Percentiles rank a stretch among this genome's conserved stretches.
phyloP scores from a whole-genome alignment of 1,139 yeast genomes.

The Protomyces lactucae-debilis region DNA sequence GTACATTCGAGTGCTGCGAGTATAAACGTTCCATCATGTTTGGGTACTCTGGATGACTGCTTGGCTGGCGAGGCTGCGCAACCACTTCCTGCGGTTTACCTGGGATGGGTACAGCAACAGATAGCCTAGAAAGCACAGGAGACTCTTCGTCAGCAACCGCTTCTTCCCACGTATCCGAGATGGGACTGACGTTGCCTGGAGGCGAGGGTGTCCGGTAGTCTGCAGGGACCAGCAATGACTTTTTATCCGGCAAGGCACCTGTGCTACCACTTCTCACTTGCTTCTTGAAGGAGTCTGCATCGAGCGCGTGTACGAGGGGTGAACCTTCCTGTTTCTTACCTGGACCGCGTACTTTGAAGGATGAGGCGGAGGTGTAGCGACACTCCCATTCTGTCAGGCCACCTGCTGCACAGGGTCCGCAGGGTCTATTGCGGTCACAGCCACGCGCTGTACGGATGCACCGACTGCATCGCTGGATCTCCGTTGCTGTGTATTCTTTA shows the following conservation, averaged over 20 bases:
- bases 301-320: not conserved
- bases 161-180: constrained; percentile 7
- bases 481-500: not conserved
- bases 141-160: constrained; percentile 1
- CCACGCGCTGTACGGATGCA: constrained; percentile 24
- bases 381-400: constrained; percentile 22
- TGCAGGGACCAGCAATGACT: constrained; percentile 7
- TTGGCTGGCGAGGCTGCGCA: not conserved
- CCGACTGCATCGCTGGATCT: constrained; percentile 13
- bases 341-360: constrained; percentile 26
- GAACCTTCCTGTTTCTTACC: constrained; percentile 11
- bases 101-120: constrained; percentile 18
- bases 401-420: constrained; percentile 18
- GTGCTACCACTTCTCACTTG: constrained; percentile 12
- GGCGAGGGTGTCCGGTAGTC: constrained; percentile 24
- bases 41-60: constrained; percentile 12
- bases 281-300: not conserved
- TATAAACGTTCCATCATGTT: constrained; percentile 10
- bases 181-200: constrained; percentile 8
- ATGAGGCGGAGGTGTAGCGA: constrained; percentile 23
- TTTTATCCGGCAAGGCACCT: not conserved
- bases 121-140: not conserved
- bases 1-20: constrained; percentile 19
- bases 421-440: constrained; percentile 17
- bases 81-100: constrained; percentile 1